A percentile compares a stretch with the other conserved stretches of the same genome.
phyloP scores from a whole-genome alignment of 2,329 filamentous ascomycete species.

The Myriangium duriaei region DNA sequence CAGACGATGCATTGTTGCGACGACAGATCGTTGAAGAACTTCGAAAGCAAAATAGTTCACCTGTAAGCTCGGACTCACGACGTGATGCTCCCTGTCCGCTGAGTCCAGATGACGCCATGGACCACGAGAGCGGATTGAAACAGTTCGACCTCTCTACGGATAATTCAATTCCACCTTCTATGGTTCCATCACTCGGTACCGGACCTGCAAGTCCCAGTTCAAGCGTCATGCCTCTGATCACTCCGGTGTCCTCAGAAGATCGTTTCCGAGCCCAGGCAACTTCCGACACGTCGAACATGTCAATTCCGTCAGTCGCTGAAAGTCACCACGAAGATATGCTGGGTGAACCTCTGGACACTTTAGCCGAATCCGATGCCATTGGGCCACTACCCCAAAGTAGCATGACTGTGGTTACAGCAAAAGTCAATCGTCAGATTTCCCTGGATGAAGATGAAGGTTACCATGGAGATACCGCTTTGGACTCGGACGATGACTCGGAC shows the following conservation, averaged over 20 bases:
- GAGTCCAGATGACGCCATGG: slow-evolving; percentile 33
- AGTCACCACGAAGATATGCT: slow-evolving; percentile 2
- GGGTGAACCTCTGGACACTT: slow-evolving; percentile 1
- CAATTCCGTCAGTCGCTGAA: slow-evolving; percentile 33
- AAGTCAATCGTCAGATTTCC: not conserved
- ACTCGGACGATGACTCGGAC: slow-evolving; percentile 7
- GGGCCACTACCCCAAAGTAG: not conserved
- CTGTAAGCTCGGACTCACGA: slow-evolving; percentile 16
- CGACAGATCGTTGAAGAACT: slow-evolving; percentile 24
- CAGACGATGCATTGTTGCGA: slow-evolving; percentile 22
- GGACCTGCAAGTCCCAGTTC: slow-evolving; percentile 25
- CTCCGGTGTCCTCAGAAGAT: slow-evolving; percentile 13
- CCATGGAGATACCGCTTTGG: slow-evolving; percentile 5
- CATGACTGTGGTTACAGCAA: not conserved
- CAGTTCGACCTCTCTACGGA: not conserved
- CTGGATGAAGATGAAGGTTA: slow-evolving; percentile 7
- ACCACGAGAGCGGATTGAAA: not conserved
- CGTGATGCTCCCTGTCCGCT: slow-evolving; percentile 28
- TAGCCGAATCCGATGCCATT: not conserved
- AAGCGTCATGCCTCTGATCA: slow-evolving; percentile 10
- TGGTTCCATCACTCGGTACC: slow-evolving; percentile 18
- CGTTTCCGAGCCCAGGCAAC: slow-evolving; percentile 30
- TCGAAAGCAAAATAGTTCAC: slow-evolving; percentile 18
- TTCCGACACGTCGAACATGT: slow-evolving; percentile 39
- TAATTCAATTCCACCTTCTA: slow-evolving; percentile 6